Conservation (phyloP, 176 grass and related monocot species). For the Phyllostachys edulis region DNA sequence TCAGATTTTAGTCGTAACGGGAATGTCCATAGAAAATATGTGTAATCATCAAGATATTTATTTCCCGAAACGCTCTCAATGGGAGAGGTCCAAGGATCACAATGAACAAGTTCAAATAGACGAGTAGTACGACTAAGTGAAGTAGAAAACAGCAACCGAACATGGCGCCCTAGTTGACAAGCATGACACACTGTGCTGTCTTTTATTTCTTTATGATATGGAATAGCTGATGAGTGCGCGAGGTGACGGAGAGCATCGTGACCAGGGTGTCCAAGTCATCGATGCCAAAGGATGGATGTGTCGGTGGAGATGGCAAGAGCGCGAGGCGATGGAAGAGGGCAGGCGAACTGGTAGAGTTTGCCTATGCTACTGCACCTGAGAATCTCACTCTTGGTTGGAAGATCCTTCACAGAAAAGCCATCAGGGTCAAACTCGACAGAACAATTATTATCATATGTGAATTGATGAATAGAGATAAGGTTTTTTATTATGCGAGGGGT, state of each 20-base stretch:
- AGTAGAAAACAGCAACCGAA: neutral
- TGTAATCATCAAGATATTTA: neutral
- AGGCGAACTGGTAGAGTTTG: neutral
- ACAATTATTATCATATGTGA: too few relatives aligned
- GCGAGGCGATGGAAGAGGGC: neutral
- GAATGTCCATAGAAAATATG: neutral
- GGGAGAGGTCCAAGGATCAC: neutral
- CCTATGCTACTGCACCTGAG: neutral
- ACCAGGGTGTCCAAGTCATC: neutral
- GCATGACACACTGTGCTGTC: neutral
- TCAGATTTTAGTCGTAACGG: neutral
- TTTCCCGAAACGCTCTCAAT: neutral
- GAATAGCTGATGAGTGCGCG: rapidly evolving
- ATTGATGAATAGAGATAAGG: too few relatives aligned
- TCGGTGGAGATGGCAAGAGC: neutral
- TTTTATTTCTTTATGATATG: neutral
- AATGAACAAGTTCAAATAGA: neutral
- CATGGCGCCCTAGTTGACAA: neutral
- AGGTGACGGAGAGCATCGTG: too few relatives aligned
- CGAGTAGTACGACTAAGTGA: neutral
- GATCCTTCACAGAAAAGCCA: too few relatives aligned
- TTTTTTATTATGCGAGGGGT: too few relatives aligned
- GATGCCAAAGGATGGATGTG: neutral
- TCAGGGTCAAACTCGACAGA: too few relatives aligned
- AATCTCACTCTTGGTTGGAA: too few relatives aligned